Evolutionary conservation across 352 stramenopile genomes (phyloP), one percentile per base, ranked within the genome.

Genomic region (Blastocystis sp.): DNA sequence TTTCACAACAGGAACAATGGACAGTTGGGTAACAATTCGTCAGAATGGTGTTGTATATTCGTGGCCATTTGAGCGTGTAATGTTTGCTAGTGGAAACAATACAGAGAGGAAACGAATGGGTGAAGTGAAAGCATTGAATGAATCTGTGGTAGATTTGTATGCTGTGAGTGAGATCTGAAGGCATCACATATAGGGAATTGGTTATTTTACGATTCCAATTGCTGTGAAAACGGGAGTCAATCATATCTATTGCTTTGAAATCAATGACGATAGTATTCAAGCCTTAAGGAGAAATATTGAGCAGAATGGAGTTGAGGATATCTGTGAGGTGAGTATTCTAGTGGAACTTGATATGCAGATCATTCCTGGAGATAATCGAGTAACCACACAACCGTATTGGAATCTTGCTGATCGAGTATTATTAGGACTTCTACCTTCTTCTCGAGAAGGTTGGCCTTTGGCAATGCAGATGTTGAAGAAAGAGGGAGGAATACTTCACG

Each of bases 21-120:
- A 73, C 1, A 39, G 61, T 43, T 73, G 61, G 61, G 61, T 73
- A 29, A 73, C 61, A n/a, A 16, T 73, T 16, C 61, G 61, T 42
- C 61, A 73, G 61, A 73, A 73, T 39, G 61, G 35, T 19, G n/a
- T 73, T 7, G 32, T 73, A 39, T 73, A 73, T 29, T 73, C 61
- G n/a, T 73, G 61, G 61, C 14, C 14, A 7, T 73, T 73, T 39
- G 61, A 73, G 61, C 21, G 29, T 0, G 61, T 73, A 39, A 73
- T 73, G 61, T 73, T 73, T 43, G 61, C 61, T 16, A 73, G 61
- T 42, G 61, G 61, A 11, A 73, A 73, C 61, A 73, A 73, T 39
- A 73, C 61, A 21, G 61, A 73, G 29, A 7, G 61, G 51, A 73
- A 37, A 39, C 61, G 61, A 51, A 73, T 73, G 61, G 61, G 61